phyloP scores from a whole-genome alignment of 768 basidiomycete genomes.

The Trametes coccinea region DNA sequence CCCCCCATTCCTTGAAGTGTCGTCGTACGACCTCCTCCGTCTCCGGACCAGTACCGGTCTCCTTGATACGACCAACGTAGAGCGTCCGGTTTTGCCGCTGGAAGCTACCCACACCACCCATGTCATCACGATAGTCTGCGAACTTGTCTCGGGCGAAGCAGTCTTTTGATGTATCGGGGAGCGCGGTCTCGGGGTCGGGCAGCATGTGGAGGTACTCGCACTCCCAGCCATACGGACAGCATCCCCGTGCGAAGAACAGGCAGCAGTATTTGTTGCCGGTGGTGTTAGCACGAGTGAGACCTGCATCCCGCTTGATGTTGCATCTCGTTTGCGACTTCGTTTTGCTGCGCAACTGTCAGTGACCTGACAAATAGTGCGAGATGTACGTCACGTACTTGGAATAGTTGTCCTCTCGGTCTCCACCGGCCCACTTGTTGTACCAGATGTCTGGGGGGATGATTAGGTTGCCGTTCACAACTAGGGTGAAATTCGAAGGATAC shows the following conservation, averaged over 20 bases:
- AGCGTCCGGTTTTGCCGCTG: conserved; percentile 91
- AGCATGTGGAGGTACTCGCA: conserved; percentile 94
- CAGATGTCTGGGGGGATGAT: conserved; percentile 68
- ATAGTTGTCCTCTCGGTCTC: conserved; percentile 94
- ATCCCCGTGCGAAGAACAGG: conserved; percentile 93
- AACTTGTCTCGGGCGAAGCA: conserved; percentile 98
- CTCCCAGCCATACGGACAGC: conserved; percentile 98
- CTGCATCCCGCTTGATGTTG: conserved; percentile 83
- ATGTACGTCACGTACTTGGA: conserved; percentile 67
- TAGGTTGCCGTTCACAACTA: conserved; percentile 16
- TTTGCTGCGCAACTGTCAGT: conserved; percentile 55
- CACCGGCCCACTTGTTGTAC: conserved; percentile 99
- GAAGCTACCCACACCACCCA: conserved; percentile 99
- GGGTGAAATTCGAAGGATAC: conserved; percentile 34
- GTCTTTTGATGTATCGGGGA: conserved; percentile 93
- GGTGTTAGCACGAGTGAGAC: conserved; percentile 93
- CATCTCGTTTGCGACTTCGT: conserved; percentile 93
- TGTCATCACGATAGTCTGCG: conserved; percentile 95
- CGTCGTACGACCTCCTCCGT: conserved; percentile 88
- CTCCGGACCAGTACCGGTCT: conserved; percentile 84
- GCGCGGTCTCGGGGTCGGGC: conserved; percentile 63
- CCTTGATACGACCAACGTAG: conserved; percentile 93
- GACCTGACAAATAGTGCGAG: not conserved
- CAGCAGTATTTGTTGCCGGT: conserved; percentile 92
- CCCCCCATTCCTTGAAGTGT: conserved; percentile 96